Conservation (phyloP, 2,329 filamentous ascomycete species). For the Byssothecium circinans region DNA sequence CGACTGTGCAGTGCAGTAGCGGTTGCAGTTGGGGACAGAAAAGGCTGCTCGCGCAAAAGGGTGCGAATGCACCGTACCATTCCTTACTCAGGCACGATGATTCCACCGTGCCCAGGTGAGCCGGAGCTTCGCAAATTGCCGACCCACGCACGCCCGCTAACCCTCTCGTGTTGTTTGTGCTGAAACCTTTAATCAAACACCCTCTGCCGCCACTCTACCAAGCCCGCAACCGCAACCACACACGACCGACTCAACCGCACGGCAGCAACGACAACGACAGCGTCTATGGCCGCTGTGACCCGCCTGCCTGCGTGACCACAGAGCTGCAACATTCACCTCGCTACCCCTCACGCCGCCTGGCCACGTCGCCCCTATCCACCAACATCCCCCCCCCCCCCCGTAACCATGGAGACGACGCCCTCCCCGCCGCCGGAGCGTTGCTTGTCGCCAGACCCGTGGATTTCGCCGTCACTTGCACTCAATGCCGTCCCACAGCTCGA, state of each 20-base stretch:
- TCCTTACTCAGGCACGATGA: too few species aligned
- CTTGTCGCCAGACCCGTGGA: conserved; percentile 65
- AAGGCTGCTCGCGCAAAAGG: too few species aligned
- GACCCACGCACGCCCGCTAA: conserved; percentile 3
- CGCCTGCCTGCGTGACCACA: background rate
- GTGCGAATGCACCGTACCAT: too few species aligned
- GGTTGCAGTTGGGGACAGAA: too few species aligned
- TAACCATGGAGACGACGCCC: conserved; percentile 30
- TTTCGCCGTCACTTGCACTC: conserved; percentile 64
- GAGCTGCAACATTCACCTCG: background rate
- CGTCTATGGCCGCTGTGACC: background rate
- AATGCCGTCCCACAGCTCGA: conserved; percentile 61
- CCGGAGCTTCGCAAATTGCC: too few species aligned
- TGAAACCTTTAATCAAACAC: conserved; percentile 13
- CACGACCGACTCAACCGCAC: conserved; percentile 25
- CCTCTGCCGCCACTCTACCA: too few species aligned
- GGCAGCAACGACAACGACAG: background rate
- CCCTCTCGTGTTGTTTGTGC: conserved; percentile 9
- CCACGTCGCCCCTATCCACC: background rate
- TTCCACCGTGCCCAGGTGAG: too few species aligned
- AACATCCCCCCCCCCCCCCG: background rate
- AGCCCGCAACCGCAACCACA: conserved; percentile 8
- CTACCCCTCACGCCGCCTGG: background rate
- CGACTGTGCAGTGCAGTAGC: too few species aligned
- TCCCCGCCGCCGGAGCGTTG: conserved; percentile 48